phyloP scores from a whole-genome alignment of 73 alveolate species.

The Tetrahymena thermophila region DNA sequence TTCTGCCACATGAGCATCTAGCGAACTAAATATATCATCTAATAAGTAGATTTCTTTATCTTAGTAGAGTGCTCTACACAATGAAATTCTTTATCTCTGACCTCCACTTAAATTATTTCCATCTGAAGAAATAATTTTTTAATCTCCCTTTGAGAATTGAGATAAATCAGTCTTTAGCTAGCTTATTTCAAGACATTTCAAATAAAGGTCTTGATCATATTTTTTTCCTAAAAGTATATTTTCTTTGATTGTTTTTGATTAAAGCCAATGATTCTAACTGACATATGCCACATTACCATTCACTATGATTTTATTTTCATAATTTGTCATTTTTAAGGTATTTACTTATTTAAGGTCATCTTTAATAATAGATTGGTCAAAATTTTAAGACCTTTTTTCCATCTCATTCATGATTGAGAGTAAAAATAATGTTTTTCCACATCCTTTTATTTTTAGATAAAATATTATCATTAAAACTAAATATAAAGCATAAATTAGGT shows the following conservation, averaged over 20 bases:
- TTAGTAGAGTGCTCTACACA: constrained; percentile 75
- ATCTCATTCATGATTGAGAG: constrained; percentile 34
- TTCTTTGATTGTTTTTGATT: constrained; percentile 72
- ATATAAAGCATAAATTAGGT: no score
- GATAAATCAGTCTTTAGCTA: constrained; percentile 62
- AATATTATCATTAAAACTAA: no score
- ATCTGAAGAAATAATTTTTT: constrained; percentile 68
- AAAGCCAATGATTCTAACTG: constrained; percentile 75
- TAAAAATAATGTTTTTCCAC: constrained; percentile 29
- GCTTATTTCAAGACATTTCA: constrained; percentile 58
- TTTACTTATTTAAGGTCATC: not conserved
- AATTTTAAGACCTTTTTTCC: not conserved
- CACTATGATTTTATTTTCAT: constrained; percentile 34
- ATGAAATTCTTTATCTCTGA: constrained; percentile 71
- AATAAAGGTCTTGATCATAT: constrained; percentile 60
- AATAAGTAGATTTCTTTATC: constrained; percentile 66
- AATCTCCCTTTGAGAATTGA: constrained; percentile 59
- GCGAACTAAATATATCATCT: constrained; percentile 80
- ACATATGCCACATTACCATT: constrained; percentile 65
- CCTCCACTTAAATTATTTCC: constrained; percentile 86
- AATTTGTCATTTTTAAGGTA: constrained; percentile 5
- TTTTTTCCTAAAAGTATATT: constrained; percentile 70
- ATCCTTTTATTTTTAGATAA: not conserved
- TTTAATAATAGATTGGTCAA: not conserved
- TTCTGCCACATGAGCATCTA: constrained; percentile 71